Evolutionary conservation across 768 basidiomycete species (phyloP), one percentile per base, ranked within the genome.

Genomic region (Panellus pusillus): DNA sequence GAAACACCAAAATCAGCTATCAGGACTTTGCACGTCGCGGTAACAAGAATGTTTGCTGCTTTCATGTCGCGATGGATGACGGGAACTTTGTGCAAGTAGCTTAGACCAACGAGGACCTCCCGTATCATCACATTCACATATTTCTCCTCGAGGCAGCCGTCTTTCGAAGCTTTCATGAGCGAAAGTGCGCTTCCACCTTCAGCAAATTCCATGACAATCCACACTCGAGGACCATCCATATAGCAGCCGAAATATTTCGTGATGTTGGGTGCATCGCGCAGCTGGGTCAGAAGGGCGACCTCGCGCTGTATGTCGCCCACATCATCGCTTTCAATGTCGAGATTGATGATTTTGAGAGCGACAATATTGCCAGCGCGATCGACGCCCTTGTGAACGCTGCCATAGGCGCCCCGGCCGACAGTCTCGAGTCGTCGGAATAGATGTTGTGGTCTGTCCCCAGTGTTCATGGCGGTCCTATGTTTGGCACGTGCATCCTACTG

Each of bases 1-100:
- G 96, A 97, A 43, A 99, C 97, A 27, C 97, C 97, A 69, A 99
- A 99, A 72, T 99, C 97, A 67, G 93, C 96, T 24, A 99, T 88
- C 76, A 97, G 86, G 63, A 98, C 91, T 64, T 93, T 92, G 13
- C 94, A 91, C 0, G 86, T 78, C 7, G 87, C 82, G 0, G 92
- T 93, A 61, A 98, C 80, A 60, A 99, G 90, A 50, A 98, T 77
- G 69, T 99, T 99, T 55, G 97, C 97, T 13, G 95, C 91, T 77
- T 98, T 99, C 70, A 99, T 89, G 70, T 99, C 97, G 31, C 97
- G 82, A 66, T 99, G 97, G 55, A 99, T 99, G 66, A 99, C 89
- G 17, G 87, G 86, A 42, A 93, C 87, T 69, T 87, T 91, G 74
- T 98, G 96, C 37, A 99, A 84, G 68, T 96, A 97, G 63, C 75